These are phyloP conservation scores for Sporothrix luriei DNA, from an alignment of 2,329 filamentous ascomycete species.

Conservation along the genomic window DNA sequence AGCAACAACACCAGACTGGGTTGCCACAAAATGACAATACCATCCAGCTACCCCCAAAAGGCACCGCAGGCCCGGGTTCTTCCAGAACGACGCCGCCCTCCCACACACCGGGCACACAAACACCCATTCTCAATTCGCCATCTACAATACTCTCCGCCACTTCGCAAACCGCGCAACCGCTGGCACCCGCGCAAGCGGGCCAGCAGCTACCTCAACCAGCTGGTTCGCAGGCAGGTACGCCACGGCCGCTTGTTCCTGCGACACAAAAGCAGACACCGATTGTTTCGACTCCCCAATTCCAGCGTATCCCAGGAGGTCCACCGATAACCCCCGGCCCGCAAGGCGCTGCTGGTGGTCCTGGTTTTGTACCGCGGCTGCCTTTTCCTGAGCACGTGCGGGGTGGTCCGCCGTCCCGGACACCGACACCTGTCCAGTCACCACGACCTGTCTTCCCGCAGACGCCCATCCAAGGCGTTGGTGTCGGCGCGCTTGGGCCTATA, in stretches of 20 bases:
- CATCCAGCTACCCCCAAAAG: neutral
- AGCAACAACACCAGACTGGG: neutral
- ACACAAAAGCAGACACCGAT: conserved; percentile 26
- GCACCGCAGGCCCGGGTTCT: neutral
- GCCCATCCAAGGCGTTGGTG: conserved; percentile 16
- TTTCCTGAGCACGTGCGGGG: conserved; percentile 32
- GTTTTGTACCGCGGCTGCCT: conserved; percentile 7
- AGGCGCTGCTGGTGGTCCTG: neutral
- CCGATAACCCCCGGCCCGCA: neutral
- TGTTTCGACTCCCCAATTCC: neutral
- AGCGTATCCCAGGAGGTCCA: neutral
- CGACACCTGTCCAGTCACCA: conserved; percentile 32
- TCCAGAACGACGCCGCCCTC: neutral
- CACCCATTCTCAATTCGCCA: neutral
- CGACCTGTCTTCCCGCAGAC: conserved; percentile 31
- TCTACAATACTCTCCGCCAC: conserved; percentile 9
- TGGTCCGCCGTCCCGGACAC: conserved; percentile 27
- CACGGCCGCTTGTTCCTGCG: conserved; percentile 23
- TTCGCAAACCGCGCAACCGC: conserved; percentile 3
- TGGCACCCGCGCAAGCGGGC: neutral
- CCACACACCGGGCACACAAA: conserved; percentile 4
- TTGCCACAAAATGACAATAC: neutral
- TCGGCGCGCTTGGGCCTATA: neutral
- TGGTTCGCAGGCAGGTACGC: conserved; percentile 1
- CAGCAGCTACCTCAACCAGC: neutral